Evolutionary conservation across 805 yeast genomes (phyloP), one percentile per base, ranked within the genome.

Genomic region (Nakazawaea laoshanensis): DNA sequence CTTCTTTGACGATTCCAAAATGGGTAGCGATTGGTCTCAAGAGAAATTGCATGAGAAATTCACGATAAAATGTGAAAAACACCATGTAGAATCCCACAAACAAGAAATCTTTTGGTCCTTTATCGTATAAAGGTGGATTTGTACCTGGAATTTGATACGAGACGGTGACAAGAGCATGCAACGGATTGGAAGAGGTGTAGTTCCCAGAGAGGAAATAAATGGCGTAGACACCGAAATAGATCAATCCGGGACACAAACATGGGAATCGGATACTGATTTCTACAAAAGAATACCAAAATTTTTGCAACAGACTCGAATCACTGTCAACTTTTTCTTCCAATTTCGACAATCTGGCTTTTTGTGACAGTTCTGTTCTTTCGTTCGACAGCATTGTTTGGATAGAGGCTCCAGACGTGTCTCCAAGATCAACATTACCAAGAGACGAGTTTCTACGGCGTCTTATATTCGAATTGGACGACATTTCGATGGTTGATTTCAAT

Each of bases 1-100:
- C 64, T 38, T 65, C 68, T 35, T 59, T 59, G 24, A 43, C 61
- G 24, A 85, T 49, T 1, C 85, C 85, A 27, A 54, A 61, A 22
- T 39, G 36, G 7, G 20, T 24, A 2, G 96, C 89, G 22, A 84
- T 40, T 6, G 97, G 97, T 45, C 66, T 67, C 38, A 92, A 70
- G 1, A 86, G 47, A 21, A 72, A 63, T 53, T 87, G 88, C 97
- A 92, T 87, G 43, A 75, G 50, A 50, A 92, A 89, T 57, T 92
- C 98, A 48, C 99, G 74, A 43, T 74, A 63, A 52, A 89, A 92
- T 0, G 96, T 82, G 70, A 92, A 88, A 46, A 87, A 77, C 24
- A 92, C 56, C 69, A 89, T 82, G 59, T 84, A 77, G 53, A 74
- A 86, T 13, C 66, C 65, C 11, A 89, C 84, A 61, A 87, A 92